phyloP scores from a whole-genome alignment of 2,329 filamentous ascomycete species.

The Xylariaceae sp. region DNA sequence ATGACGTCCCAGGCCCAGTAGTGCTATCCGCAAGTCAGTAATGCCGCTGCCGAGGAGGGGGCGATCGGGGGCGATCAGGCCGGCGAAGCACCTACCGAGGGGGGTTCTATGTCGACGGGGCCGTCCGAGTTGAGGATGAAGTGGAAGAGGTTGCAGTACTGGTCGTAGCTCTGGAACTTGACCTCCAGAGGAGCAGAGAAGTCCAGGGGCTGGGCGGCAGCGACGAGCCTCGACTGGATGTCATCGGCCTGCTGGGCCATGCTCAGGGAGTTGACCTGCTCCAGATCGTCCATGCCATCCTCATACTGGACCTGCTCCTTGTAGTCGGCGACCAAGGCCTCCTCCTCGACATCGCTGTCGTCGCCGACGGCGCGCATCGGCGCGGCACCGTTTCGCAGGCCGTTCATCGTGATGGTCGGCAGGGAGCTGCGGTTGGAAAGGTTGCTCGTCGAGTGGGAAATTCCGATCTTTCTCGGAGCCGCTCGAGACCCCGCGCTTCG shows the following conservation, averaged over 20 bases:
- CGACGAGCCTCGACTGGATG: constrained; percentile 83
- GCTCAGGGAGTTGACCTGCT: constrained; percentile 62
- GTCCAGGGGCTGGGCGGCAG: constrained; percentile 89
- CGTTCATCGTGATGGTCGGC: constrained; percentile 43
- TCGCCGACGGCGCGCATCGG: constrained; percentile 58
- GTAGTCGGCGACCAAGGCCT: constrained; percentile 92
- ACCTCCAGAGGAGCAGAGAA: constrained; percentile 92
- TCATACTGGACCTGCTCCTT: constrained; percentile 93
- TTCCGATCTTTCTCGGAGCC: constrained; percentile 7
- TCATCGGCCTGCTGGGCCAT: constrained; percentile 75
- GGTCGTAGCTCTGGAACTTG: constrained; percentile 98
- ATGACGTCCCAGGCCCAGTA: constrained; percentile 99
- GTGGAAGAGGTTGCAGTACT: constrained; percentile 98
- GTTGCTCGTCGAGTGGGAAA: constrained; percentile 13
- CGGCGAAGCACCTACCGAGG: constrained; percentile 67
- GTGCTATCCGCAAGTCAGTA: constrained; percentile 78
- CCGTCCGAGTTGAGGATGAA: constrained; percentile 98
- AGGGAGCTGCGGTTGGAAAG: constrained; percentile 7
- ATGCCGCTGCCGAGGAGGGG: no score
- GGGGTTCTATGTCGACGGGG: constrained; percentile 94
- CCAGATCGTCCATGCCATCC: constrained; percentile 74
- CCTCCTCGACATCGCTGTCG: constrained; percentile 93
- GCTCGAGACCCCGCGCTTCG: constrained; percentile 16
- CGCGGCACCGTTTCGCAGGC: constrained; percentile 53
- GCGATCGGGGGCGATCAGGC: no score